Evolutionary conservation across 108 stramenopile species (phyloP), one percentile per base, ranked within the genome.

Genomic region (Nannochloropsis oceanica): DNA sequence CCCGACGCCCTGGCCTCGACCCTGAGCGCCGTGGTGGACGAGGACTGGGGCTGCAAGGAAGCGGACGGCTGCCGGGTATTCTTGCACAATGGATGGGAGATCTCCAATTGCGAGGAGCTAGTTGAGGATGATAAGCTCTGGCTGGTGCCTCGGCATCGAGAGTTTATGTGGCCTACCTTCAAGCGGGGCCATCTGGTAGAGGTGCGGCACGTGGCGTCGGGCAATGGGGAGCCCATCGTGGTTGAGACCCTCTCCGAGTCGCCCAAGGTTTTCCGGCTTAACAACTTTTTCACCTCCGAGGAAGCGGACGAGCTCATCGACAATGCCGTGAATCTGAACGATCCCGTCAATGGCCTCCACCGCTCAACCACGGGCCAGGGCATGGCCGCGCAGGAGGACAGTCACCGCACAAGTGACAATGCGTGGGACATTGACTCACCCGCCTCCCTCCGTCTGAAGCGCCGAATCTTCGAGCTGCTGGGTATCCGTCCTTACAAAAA

Each of bases 401-500:
- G 59, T 73, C 59, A 73, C 83, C 86, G 86, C 80, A 87, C 86
- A 27, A 87, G 86, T 79, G 86, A 87, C 26, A 87, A 87, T 25
- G 86, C 86, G 79, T 87, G 82, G 27, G 83, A 83, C 27, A 83
- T 82, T 8, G 27, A 79, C 79, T 83, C 83, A 0, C 79, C 82
- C 24, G 83, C 86, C 82, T 82, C 86, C 11, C 43, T 82, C 34
- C 82, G 82, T 24, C 24, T 87, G 80, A 87, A 87, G 22, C 22
- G 80, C 24, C 86, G 86, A 3, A 87, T 87, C 83, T 87, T 87
- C 44, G 43, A 83, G 27, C 86, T 87, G 43, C 44, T 87, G 80
- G 86, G 86, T 43, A 87, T 96, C 92, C 94, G 96, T 89, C 88
- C 79, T 20, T 96, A 95, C 85, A 86, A 84, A 43, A 93, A 96